These are phyloP conservation scores for Penicillium riverlandense DNA, from an alignment of 495 filamentous ascomycete species.

Conservation along the genomic window DNA sequence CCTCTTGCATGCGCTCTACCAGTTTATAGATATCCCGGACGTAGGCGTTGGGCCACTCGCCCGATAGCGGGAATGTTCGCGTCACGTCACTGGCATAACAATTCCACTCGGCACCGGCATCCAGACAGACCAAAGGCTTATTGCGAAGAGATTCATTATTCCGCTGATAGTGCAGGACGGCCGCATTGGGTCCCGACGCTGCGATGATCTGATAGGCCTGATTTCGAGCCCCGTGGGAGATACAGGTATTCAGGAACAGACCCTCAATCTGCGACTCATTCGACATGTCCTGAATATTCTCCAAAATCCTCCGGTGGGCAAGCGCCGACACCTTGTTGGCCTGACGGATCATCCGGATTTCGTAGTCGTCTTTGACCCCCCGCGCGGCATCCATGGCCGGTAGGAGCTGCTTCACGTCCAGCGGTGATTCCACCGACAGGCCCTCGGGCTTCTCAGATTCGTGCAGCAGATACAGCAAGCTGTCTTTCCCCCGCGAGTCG, in stretches of 20 bases:
- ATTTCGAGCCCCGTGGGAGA: slow-evolving; percentile 59
- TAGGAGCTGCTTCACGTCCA: slow-evolving; percentile 35
- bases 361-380: slow-evolving; percentile 72
- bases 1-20: slow-evolving; percentile 76
- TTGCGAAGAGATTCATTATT: slow-evolving; percentile 66
- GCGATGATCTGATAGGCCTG: slow-evolving; percentile 88
- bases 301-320: slow-evolving; percentile 65
- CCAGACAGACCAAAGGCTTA: slow-evolving; percentile 67
- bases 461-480: slow-evolving; percentile 33
- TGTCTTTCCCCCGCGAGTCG: slow-evolving; percentile 41
- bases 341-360: slow-evolving; percentile 67
- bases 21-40: slow-evolving; percentile 62
- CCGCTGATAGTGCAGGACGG: slow-evolving; percentile 74
- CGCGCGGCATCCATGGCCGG: slow-evolving; percentile 66
- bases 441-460: slow-evolving; percentile 35
- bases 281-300: slow-evolving; percentile 46
- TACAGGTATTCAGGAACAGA: slow-evolving; percentile 62
- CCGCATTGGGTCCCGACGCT: slow-evolving; percentile 68
- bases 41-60: slow-evolving; percentile 54
- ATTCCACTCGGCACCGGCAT: slow-evolving; percentile 78
- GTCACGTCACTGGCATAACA: slow-evolving; percentile 92
- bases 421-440: slow-evolving; percentile 43
- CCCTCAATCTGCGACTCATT: slow-evolving; percentile 84
- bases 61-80: slow-evolving; percentile 69
- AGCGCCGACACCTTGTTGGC: slow-evolving; percentile 70